phyloP scores from a whole-genome alignment of 2,329 filamentous ascomycete genomes.

The Aspergillus cejpii region DNA sequence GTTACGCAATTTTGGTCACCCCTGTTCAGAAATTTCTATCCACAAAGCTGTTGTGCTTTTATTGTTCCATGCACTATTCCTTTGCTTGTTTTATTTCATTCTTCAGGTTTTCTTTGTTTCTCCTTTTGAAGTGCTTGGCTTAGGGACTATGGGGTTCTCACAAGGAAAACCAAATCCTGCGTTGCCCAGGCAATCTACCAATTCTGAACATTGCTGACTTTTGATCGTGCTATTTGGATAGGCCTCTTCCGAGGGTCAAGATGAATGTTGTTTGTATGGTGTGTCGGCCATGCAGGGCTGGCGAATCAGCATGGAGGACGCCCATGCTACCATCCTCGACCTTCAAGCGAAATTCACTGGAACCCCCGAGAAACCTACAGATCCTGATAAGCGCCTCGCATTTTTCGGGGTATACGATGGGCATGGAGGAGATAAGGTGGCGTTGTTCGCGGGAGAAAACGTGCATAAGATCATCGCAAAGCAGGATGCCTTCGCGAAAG shows the following conservation, averaged over 20 bases:
- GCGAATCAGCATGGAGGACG: constrained; percentile 99
- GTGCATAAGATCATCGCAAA: constrained; percentile 91
- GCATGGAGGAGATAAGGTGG: constrained; percentile 94
- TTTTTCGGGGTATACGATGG: constrained; percentile 99
- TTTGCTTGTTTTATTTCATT: no score
- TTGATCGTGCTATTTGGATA: constrained; percentile 34
- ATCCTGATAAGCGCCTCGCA: constrained; percentile 67
- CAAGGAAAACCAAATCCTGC: constrained; percentile 13
- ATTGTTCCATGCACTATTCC: no score
- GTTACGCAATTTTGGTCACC: constrained; percentile 16
- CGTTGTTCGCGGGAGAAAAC: constrained; percentile 83
- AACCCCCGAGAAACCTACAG: constrained; percentile 52
- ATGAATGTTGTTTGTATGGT: constrained; percentile 88
- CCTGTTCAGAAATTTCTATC: no score
- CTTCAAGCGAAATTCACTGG: constrained; percentile 57
- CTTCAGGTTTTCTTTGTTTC: neutral
- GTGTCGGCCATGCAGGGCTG: constrained; percentile 99
- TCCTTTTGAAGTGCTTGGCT: no score
- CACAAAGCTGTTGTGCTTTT: no score
- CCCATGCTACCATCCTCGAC: constrained; percentile 84
- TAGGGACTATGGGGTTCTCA: constrained; percentile 14
- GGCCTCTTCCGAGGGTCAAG: constrained; percentile 82
- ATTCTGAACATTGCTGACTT: constrained; percentile 10
- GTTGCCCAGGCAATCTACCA: neutral
- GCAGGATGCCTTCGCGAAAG: constrained; percentile 86